These are phyloP conservation scores for Fereydounia khargensis DNA, from an alignment of 1,284 basidiomycete genomes.

Conservation along the genomic window DNA sequence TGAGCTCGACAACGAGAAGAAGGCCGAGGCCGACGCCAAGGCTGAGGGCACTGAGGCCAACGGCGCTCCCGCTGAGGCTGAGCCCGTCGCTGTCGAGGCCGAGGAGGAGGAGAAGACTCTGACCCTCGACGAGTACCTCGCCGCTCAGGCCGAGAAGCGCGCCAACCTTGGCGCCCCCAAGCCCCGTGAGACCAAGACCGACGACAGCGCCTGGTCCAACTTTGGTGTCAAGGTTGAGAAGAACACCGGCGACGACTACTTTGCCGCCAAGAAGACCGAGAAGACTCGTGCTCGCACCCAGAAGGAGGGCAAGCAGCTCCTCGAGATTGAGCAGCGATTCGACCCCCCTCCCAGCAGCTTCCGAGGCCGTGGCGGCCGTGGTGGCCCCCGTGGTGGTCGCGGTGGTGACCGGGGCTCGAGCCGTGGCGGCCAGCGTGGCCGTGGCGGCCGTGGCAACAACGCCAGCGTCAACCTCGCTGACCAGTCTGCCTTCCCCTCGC, in stretches of 20 bases:
- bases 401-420: constrained; percentile 30
- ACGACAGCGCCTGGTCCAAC: constrained; percentile 42
- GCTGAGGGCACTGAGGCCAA: constrained; percentile 41
- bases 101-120: constrained; percentile 93
- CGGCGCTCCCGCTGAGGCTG: constrained; percentile 55
- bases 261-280: constrained; percentile 36
- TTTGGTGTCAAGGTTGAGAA: constrained; percentile 49
- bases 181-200: constrained; percentile 30
- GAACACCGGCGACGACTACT: constrained; percentile 47
- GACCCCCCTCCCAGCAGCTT: constrained; percentile 25
- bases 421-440: constrained; percentile 55
- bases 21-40: constrained; percentile 60
- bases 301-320: constrained; percentile 50
- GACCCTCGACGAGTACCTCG: constrained; percentile 75
- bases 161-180: constrained; percentile 43
- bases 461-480: constrained; percentile 62
- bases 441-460: constrained; percentile 64
- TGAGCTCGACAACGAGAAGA: constrained; percentile 74
- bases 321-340: constrained; percentile 53
- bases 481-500: constrained; percentile 54
- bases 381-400: constrained; percentile 23
- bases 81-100: constrained; percentile 36
- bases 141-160: constrained; percentile 65
- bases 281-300: constrained; percentile 29
- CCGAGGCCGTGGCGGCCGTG: constrained; percentile 12